A percentile compares a stretch with the other conserved stretches of the same genome.
These are phyloP conservation scores for Insectozyma bohioensis DNA, from an alignment of 1,139 yeast species.

Conservation along the genomic window DNA sequence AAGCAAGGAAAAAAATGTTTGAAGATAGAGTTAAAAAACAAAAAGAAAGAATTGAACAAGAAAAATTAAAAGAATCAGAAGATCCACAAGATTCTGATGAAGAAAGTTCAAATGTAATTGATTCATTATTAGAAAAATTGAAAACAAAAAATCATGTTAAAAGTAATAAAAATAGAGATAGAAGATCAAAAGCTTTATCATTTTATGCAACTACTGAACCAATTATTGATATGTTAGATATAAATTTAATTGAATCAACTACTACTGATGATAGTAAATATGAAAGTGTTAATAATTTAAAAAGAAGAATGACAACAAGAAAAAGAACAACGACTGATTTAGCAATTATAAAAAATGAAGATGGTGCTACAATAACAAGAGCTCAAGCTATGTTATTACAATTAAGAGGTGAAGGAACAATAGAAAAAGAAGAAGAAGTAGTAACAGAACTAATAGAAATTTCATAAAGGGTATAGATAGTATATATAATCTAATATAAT, in stretches of 20 bases:
- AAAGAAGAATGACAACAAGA: slow-evolving; percentile 40
- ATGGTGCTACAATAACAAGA: slow-evolving; percentile 27
- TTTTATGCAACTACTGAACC: slow-evolving; percentile 27
- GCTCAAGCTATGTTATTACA: slow-evolving; percentile 46
- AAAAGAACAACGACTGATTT: slow-evolving; percentile 18
- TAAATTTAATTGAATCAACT: neutral
- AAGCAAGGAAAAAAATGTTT: slow-evolving; percentile 35
- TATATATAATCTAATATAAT: neutral
- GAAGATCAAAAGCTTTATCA: slow-evolving; percentile 37
- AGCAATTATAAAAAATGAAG: slow-evolving; percentile 20
- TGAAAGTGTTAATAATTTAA: slow-evolving; percentile 41
- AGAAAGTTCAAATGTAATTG: slow-evolving; percentile 33
- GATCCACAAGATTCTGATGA: too few relatives aligned
- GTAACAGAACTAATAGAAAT: slow-evolving; percentile 6
- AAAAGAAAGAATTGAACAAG: slow-evolving; percentile 15
- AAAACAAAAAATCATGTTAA: slow-evolving; percentile 25
- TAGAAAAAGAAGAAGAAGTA: slow-evolving; percentile 2
- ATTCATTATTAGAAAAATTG: slow-evolving; percentile 37
- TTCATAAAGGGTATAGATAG: neutral
- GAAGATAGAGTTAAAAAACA: slow-evolving; percentile 25
- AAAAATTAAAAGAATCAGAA: slow-evolving; percentile 17
- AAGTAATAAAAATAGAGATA: slow-evolving; percentile 21
- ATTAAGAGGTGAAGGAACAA: slow-evolving; percentile 20
- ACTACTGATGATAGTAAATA: slow-evolving; percentile 22
- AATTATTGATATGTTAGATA: slow-evolving; percentile 3